Percentiles rank a stretch among this genome's conserved stretches.
phyloP scores from a whole-genome alignment of 2,329 filamentous ascomycete species.

The Pseudodiploospora longispora region DNA sequence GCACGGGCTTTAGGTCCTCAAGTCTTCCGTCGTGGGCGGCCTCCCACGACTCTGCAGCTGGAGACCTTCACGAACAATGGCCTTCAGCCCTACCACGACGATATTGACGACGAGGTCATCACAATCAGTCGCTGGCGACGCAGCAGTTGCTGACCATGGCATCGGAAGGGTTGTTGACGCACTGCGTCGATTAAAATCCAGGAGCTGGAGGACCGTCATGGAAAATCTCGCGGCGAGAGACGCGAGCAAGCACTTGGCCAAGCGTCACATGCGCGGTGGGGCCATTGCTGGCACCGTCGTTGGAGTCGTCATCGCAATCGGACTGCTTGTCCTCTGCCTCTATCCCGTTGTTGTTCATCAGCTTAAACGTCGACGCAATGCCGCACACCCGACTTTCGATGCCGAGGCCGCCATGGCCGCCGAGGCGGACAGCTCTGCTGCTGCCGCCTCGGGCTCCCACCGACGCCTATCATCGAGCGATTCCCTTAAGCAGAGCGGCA shows the following conservation, averaged over 20 bases:
- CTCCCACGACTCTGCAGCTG: conserved; percentile 4
- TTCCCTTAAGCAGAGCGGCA: conserved; percentile 24
- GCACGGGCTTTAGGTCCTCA: conserved; percentile 1
- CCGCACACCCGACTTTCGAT: conserved; percentile 16
- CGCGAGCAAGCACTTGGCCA: conserved; percentile 9
- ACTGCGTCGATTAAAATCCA: conserved; percentile 1
- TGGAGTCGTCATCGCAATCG: conserved; percentile 25
- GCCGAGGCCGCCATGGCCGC: conserved; percentile 21
- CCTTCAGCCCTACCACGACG: neutral
- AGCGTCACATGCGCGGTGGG: conserved; percentile 24
- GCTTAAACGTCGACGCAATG: conserved; percentile 20
- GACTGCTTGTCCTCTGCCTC: conserved; percentile 27
- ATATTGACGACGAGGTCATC: neutral
- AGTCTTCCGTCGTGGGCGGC: conserved; percentile 6
- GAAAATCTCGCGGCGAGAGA: neutral
- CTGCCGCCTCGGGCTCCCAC: conserved; percentile 12
- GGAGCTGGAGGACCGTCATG: neutral
- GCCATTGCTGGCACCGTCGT: conserved; percentile 30
- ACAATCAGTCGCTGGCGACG: neutral
- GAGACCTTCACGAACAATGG: conserved; percentile 5
- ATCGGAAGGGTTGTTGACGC: conserved; percentile 11
- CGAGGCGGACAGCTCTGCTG: conserved; percentile 7
- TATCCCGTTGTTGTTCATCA: conserved; percentile 30
- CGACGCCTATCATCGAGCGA: conserved; percentile 29
- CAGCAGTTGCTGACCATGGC: conserved; percentile 1